Conservation (phyloP, 129 eudicot species). For the sunflower (Helianthus annuus) region HanXRQr2.0-SUNRISE NC_035438.2:34558161-34558660, state of each 20-base stretch:
- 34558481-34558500: neutral
- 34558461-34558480: neutral
- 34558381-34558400: neutral
- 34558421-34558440: neutral
- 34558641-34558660: neutral
- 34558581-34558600: neutral
- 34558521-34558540: neutral
- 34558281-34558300: neutral
- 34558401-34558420: neutral
- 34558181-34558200: neutral
- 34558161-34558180: neutral
- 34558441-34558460: conserved; percentile 4
- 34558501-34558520: neutral
- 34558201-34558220: neutral
- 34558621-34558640: neutral
- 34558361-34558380: neutral
- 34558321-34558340: neutral
- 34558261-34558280: neutral
- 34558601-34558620: neutral
- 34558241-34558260: neutral
- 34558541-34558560: neutral
- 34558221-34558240: neutral
- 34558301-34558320: neutral
- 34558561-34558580: too few species aligned
- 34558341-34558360: neutral